Conservation (phyloP, 2,329 filamentous ascomycete genomes). For the Curvularia spicifera region DNA sequence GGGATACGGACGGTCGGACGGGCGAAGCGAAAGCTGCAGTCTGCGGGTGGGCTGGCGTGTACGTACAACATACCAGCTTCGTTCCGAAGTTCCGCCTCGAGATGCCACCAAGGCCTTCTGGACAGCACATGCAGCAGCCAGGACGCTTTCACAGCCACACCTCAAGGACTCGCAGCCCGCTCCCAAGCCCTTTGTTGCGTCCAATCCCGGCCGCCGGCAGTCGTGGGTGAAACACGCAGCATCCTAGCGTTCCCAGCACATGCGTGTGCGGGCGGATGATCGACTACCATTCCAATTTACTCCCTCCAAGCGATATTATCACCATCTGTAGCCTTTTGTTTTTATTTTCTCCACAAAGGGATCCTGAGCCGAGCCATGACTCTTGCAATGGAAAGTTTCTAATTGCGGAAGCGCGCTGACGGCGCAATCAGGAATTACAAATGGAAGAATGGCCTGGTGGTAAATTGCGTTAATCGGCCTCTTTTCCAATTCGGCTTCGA, state of each 20-base stretch:
- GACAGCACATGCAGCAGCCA: conserved; percentile 1
- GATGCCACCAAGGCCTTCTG: neutral
- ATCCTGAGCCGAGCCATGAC: neutral
- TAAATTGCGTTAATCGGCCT: neutral
- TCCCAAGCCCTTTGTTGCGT: neutral
- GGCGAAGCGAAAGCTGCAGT: conserved; percentile 15
- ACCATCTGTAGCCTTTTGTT: neutral
- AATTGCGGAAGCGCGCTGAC: neutral
- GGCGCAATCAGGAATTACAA: neutral
- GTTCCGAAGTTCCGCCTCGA: conserved; percentile 20
- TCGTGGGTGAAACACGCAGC: neutral
- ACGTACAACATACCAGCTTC: conserved; percentile 12
- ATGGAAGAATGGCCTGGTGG: neutral
- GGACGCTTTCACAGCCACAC: conserved; percentile 4
- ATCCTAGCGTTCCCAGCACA: conserved; percentile 1
- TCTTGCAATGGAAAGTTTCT: neutral
- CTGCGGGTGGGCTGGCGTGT: conserved; percentile 17
- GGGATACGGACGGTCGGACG: conserved; percentile 15
- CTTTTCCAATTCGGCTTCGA: neutral
- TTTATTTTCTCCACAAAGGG: neutral
- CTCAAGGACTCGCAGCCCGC: neutral
- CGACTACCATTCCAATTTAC: conserved; percentile 6
- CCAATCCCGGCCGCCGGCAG: neutral
- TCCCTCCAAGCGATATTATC: conserved; percentile 2
- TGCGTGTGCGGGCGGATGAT: conserved; percentile 18